Base-by-base conservation (phyloP, 2,329 filamentous ascomycete genomes). In the Exophiala sp. region DNA sequence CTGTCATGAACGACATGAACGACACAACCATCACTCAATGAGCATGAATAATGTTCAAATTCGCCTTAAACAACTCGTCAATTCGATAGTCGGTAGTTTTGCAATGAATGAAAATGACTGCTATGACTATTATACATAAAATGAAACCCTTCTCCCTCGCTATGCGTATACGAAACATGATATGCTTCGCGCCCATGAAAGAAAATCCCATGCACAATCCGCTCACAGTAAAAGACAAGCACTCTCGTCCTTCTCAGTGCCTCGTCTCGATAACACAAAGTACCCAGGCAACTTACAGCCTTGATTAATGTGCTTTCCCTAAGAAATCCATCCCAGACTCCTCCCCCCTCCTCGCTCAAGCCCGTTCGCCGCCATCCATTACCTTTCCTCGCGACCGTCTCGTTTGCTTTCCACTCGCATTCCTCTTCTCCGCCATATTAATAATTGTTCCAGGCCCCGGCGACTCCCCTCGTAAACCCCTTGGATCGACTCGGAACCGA, bases 361-460 rank as follows among this genome's bases (percentile, higher is more conserved):
- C 14, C 32, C 21, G 7, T 24, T 11, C 21, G n/a, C n/a, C 18
- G 9, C 10, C 41, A 14, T 43, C 46, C 12, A 21, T 33, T 16
- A 21, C n/a, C 11, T 10, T 20, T 21, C 24, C 24, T 36, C 36
- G 16, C 38, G 38, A 47, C n/a, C 39, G 20, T 39, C 24, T 50
- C 6, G 29, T n/a, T 38, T 20, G 51, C 35, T 44, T 52, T 7
- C 39, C 44, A n/a, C 35, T 21, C 21, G 18, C 38, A n/a, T 40
- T 40, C 46, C 46, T 50, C 38, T 46, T 54, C 12, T 52, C 44
- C 2, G 38, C 39, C 39, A 60, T 60, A 21, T 60, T 60, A 35
- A 60, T 60, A 34, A 60, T 60, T 2, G 57, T 60, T 29, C 57
- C 57, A 8, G 57, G 57, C 12, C 57, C 57, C 9, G 57, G 57